Conservation (phyloP, 1,139 yeast genomes). For the Candida labiduridarum region DNA sequence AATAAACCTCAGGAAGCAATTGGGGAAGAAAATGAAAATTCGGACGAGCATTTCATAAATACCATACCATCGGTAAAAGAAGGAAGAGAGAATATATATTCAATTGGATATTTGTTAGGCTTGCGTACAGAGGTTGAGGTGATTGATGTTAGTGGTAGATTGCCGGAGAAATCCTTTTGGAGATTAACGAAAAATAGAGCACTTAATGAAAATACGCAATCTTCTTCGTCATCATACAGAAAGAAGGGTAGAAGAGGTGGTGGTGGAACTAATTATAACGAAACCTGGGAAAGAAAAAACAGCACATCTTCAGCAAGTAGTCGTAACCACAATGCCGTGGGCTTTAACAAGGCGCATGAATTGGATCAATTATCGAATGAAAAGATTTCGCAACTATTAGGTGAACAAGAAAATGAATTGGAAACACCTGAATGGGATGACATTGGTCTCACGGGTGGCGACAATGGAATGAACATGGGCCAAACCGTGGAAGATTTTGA, state of each 20-base stretch:
- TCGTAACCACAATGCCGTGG: constrained; percentile 17
- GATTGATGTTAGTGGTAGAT: constrained; percentile 26
- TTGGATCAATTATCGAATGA: constrained; percentile 32
- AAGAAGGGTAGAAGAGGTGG: constrained; percentile 9
- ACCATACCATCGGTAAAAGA: constrained; percentile 17
- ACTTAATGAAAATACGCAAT: constrained; percentile 7
- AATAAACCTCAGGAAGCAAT: constrained; percentile 10
- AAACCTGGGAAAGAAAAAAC: constrained; percentile 30
- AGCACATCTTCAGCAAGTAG: constrained; percentile 2
- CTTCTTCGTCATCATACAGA: not conserved
- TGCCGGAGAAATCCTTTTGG: constrained; percentile 52
- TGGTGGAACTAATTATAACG: constrained; percentile 18
- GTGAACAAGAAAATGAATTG: constrained; percentile 42
- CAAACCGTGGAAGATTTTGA: constrained; percentile 73
- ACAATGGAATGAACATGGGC: constrained; percentile 34
- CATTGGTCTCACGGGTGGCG: constrained; percentile 5
- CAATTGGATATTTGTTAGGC: constrained; percentile 36
- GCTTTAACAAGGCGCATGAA: constrained; percentile 25
- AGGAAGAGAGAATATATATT: constrained; percentile 30
- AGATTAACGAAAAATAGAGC: constrained; percentile 19
- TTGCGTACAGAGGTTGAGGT: constrained; percentile 41
- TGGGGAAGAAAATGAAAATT: constrained; percentile 4
- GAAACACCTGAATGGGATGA: constrained; percentile 54
- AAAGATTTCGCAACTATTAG: constrained; percentile 35
- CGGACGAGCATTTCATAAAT: constrained; percentile 9